Evolutionary conservation across 805 yeast genomes (phyloP).

Genomic region (Lachancea kluyveri): DNA sequence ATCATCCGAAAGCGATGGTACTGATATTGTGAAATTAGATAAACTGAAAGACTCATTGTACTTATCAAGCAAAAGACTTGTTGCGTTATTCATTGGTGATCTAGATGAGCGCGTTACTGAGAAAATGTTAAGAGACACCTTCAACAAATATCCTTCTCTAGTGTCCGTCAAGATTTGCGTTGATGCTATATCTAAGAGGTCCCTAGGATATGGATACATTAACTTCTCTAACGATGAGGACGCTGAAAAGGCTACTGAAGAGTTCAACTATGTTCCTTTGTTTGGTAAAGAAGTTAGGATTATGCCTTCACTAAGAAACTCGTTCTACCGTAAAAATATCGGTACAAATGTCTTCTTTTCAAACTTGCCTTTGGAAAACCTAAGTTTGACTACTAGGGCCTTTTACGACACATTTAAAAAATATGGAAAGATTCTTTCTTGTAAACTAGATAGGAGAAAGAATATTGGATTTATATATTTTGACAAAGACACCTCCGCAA

Average conservation of each 20-base stretch:
- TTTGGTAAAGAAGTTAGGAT: conserved; percentile 43
- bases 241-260: conserved; percentile 51
- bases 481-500: conserved; percentile 30
- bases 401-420: conserved; percentile 45
- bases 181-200: conserved; percentile 44
- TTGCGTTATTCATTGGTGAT: conserved; percentile 58
- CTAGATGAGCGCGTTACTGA: conserved; percentile 47
- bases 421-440: conserved; percentile 41
- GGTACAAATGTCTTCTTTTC: conserved; percentile 49
- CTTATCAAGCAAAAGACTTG: conserved; percentile 12
- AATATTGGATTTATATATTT: conserved; percentile 38
- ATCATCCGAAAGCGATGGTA: conserved; percentile 8
- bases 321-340: conserved; percentile 33
- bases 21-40: conserved; percentile 13
- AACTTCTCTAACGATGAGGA: conserved; percentile 46
- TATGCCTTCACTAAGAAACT: conserved; percentile 48
- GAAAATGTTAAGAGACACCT: conserved; percentile 37
- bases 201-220: conserved; percentile 71
- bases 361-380: conserved; percentile 33
- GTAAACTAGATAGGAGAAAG: conserved; percentile 34
- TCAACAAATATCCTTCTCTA: conserved; percentile 40
- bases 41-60: conserved; percentile 4
- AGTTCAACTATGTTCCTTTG: conserved; percentile 44
- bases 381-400: conserved; percentile 34
- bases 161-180: conserved; percentile 56